A percentile compares a stretch with the other conserved stretches of the same genome.
phyloP scores from a whole-genome alignment of 2,329 filamentous ascomycete genomes.

The Aureobasidium sp. region DNA sequence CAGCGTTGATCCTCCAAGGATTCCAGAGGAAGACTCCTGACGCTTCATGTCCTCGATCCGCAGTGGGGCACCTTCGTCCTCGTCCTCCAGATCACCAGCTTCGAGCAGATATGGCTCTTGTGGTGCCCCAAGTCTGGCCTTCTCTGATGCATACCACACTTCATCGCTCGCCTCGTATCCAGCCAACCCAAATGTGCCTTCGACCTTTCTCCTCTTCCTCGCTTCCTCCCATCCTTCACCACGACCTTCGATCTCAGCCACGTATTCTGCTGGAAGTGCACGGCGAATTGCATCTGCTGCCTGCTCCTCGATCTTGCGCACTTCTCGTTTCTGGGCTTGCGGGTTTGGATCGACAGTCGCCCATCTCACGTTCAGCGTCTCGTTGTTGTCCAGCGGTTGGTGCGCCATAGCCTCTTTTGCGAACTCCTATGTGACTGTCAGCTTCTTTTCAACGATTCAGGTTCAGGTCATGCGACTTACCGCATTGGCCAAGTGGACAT shows the following conservation, averaged over 20 bases:
- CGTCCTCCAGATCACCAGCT: constrained; percentile 47
- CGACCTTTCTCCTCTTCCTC: constrained; percentile 79
- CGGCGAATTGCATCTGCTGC: constrained; percentile 87
- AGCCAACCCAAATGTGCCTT: constrained; percentile 79
- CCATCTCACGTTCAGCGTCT: constrained; percentile 94
- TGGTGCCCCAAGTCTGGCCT: constrained; percentile 59
- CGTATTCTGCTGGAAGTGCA: constrained; percentile 80
- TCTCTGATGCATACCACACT: constrained; percentile 80
- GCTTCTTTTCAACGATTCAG: not conserved
- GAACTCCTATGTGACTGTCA: constrained; percentile 50
- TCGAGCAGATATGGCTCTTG: constrained; percentile 54
- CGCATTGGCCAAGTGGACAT: constrained; percentile 65
- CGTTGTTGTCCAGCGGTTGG: constrained; percentile 82
- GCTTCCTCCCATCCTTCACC: constrained; percentile 49
- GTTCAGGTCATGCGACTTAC: not conserved
- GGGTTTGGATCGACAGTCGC: constrained; percentile 95
- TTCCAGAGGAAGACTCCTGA: constrained; percentile 48
- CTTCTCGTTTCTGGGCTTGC: constrained; percentile 87
- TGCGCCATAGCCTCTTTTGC: constrained; percentile 83
- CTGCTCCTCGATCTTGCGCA: constrained; percentile 83
- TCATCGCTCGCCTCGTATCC: constrained; percentile 93
- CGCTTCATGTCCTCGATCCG: constrained; percentile 41
- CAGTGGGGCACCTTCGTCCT: constrained; percentile 29
- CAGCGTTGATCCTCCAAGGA: constrained; percentile 76
- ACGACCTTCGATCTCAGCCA: constrained; percentile 88